Percentiles rank a stretch among this genome's conserved stretches.
Evolutionary conservation across 805 yeast species (phyloP).

Genomic region (Wickerhamiella kurtzmanii): DNA sequence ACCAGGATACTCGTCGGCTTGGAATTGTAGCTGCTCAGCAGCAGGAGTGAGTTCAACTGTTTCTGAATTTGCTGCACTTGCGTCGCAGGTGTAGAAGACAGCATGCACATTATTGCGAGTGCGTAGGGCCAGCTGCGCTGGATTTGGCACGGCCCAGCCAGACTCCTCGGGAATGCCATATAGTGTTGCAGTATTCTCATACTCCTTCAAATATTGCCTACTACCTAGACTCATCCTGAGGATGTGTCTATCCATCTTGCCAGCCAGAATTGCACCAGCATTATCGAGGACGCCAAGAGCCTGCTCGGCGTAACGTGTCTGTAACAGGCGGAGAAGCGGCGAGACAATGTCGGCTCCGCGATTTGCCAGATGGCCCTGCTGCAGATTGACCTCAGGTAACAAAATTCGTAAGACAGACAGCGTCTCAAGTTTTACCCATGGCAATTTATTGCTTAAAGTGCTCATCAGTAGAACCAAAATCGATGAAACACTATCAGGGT

Average conservation of each 20-base stretch:
- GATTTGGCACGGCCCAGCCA: constrained; percentile 98
- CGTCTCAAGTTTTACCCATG: constrained; percentile 72
- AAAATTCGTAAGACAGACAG: constrained; percentile 61
- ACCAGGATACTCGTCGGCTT: constrained; percentile 21
- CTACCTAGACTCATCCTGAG: constrained; percentile 85
- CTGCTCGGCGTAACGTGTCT: constrained; percentile 77
- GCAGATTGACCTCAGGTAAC: constrained; percentile 65
- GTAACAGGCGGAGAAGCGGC: constrained; percentile 63
- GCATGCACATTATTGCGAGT: constrained; percentile 92
- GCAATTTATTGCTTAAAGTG: constrained; percentile 55
- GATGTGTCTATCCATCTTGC: constrained; percentile 81
- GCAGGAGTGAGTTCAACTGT: background rate
- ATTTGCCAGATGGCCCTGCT: constrained; percentile 64
- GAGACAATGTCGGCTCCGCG: constrained; percentile 92
- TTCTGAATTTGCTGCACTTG: constrained; percentile 12
- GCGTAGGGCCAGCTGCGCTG: constrained; percentile 75
- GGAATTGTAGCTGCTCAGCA: constrained; percentile 7
- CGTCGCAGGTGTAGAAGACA: constrained; percentile 74
- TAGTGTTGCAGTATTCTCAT: constrained; percentile 72
- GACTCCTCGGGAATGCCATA: constrained; percentile 91
- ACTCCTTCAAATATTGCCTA: constrained; percentile 59
- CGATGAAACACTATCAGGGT: constrained; percentile 63
- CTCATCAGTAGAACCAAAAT: constrained; percentile 66
- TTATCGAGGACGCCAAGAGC: constrained; percentile 86
- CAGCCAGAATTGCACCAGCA: constrained; percentile 72